Evolutionary conservation across 495 filamentous ascomycete genomes (phyloP), one percentile per base, ranked within the genome.

Genomic region (Podospora bellae-mahoneyi): DNA sequence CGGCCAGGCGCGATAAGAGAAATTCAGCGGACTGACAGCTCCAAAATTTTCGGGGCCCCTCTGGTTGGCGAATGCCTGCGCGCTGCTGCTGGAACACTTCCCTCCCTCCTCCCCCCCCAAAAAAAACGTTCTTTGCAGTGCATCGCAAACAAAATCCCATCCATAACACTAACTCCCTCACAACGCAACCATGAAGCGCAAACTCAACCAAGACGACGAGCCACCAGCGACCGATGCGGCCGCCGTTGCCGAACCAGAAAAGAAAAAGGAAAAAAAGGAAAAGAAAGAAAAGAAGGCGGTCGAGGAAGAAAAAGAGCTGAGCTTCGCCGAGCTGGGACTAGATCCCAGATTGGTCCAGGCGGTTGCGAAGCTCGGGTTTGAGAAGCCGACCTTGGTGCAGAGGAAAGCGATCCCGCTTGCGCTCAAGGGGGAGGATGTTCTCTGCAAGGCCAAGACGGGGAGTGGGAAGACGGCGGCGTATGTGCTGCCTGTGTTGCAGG

Each of bases 391-490:
- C 10, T 84, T 86, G 16, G 91, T 97, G 3, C 95, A 99, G 78
- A 83, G 87, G 16, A 90, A 90, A 77, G 92, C 91, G 5, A 97
- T 99, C 72, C 96, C 95, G 6, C 79, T 97, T 58, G 92, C 92
- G 30, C 82, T 97, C n/a, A 88, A 92, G 67, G 95, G 95, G 19
- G 90, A 91, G 74, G 94, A 97, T 84, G 89, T 99, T 66, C 79
- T 98, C 58, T 92, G 92, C 63, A 91, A 92, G 71, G 90, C 94
- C 56, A 95, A 93, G 78, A 97, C 94, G 20, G 94, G 94, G 30
- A 95, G 93, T 20, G 94, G 95, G 60, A 99, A 99, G 81, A 99
- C 95, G 5, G 91, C 92, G n/a, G 95, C 95, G 63, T 99, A 99
- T 78, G 83, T 97, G n/a, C 84, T 98, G 28, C 95, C 95, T 1